phyloP scores from a whole-genome alignment of 805 yeast genomes.

The Schwanniomyces occidentalis region DNA sequence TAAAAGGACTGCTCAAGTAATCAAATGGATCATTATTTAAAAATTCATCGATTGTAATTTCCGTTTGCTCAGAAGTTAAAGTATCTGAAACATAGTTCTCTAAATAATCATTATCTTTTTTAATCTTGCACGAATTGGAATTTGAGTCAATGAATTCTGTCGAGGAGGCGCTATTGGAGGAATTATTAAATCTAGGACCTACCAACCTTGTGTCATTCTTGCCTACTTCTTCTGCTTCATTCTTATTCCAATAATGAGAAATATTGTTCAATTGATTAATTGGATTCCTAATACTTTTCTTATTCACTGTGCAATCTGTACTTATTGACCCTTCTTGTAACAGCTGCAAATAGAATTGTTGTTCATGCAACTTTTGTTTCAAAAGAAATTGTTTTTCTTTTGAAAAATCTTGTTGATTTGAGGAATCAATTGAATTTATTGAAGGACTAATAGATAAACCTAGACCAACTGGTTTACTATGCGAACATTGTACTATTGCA shows the following conservation, averaged over 20 bases:
- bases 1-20: constrained; percentile 5
- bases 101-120: background rate
- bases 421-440: background rate
- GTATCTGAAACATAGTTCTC: background rate
- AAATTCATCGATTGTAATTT: constrained; percentile 16
- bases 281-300: no score
- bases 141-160: no score
- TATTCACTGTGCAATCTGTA: background rate
- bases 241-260: no score
- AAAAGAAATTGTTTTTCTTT: background rate
- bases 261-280: no score
- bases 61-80: background rate
- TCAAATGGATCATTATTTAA: constrained; percentile 16
- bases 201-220: background rate
- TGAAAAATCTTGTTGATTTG: background rate
- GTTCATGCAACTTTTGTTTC: background rate
- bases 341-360: background rate
- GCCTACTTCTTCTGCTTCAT: no score
- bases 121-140: background rate
- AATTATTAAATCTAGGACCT: no score
- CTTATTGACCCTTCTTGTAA: background rate
- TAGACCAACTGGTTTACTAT: constrained; percentile 3
- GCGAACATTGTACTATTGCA: constrained; percentile 1
- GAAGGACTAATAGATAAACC: constrained; percentile 2
- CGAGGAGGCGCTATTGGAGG: no score